Evolutionary conservation across 1,284 basidiomycete genomes (phyloP), one percentile per base, ranked within the genome.

Genomic region (Porogramme epimiltina): DNA sequence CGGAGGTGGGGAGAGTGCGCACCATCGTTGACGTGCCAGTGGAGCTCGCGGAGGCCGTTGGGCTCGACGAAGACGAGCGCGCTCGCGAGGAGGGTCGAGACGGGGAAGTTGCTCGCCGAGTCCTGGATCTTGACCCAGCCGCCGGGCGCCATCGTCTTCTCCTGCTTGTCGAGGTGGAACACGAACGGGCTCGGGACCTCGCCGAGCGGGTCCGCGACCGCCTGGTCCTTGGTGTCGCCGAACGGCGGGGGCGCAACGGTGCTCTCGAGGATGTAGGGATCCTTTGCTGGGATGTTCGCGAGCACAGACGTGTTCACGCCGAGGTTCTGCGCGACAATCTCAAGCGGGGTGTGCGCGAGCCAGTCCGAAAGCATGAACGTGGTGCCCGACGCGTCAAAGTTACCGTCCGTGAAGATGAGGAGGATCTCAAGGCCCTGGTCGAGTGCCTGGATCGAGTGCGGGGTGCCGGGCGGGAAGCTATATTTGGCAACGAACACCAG

Each of bases 291-390:
- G 43, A 66, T 62, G 40, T 51, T 45, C 47, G 43, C 44, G n/a
- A 65, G 52, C 41, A 61, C 39, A 54, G 47, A 55, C 4, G 52
- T 51, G 55, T 61, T 58, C 33, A 65, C 48, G 36, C 63, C 65
- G 40, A 66, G 54, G 53, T 64, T 66, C 61, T 66, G 60, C 11
- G 62, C 63, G 42, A 66, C 61, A 36, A 66, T 50, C 45, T 61
- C 61, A 24, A 65, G 56, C 39, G 65, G 65, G 24, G 63, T 66
- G 51, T 58, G 65, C 33, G 60, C 63, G 49, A 66, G 63, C 65
- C 65, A 64, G 51, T 66, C 62, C 0, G 63, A 63, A 18, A 66
- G 55, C 63, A 63, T 66, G 57, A 66, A 66, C 24, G 65, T 66
- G 13, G 65, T 66, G 41, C 65, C 65, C 3, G 54, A 46, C 23